These are phyloP conservation scores for Cajanus cajan DNA, from an alignment of 306 rosid species.

Conservation along the genomic window DNA sequence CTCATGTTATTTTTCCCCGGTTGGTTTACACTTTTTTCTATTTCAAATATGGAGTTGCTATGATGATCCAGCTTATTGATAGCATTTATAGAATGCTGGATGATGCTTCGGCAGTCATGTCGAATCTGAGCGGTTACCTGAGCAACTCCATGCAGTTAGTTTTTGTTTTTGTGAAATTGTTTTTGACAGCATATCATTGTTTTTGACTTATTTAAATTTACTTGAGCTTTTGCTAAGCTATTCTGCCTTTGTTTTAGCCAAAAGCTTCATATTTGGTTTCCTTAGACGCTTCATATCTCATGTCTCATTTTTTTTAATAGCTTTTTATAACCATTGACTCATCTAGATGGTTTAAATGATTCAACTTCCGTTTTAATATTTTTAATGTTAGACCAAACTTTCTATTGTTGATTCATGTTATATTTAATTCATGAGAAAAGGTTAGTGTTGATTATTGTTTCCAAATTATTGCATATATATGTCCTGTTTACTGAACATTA, in stretches of 20 bases:
- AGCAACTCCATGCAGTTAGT: conserved; percentile 16
- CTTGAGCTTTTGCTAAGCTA: not conserved
- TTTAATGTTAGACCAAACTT: not conserved
- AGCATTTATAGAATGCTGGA: conserved; percentile 14
- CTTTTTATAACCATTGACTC: not conserved
- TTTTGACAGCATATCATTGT: not conserved
- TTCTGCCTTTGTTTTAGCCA: not conserved
- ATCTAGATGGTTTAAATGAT: not conserved
- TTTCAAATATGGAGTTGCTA: not conserved
- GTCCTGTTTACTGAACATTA: not conserved
- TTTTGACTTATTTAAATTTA: not conserved
- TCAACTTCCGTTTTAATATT: not conserved
- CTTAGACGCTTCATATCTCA: not conserved
- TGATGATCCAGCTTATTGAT: not conserved
- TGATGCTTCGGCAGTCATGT: conserved; percentile 44
- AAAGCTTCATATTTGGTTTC: not conserved
- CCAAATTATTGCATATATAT: not conserved
- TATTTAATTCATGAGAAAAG: not conserved
- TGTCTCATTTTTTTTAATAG: not conserved
- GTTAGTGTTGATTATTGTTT: not conserved
- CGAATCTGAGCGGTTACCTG: conserved; percentile 52
- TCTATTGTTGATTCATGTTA: not conserved
- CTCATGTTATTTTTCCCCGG: not conserved
- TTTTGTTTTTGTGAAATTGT: not conserved
- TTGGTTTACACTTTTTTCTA: not conserved